Base-by-base conservation (phyloP, 2,329 filamentous ascomycete genomes). In the Claviceps sp. region DNA sequence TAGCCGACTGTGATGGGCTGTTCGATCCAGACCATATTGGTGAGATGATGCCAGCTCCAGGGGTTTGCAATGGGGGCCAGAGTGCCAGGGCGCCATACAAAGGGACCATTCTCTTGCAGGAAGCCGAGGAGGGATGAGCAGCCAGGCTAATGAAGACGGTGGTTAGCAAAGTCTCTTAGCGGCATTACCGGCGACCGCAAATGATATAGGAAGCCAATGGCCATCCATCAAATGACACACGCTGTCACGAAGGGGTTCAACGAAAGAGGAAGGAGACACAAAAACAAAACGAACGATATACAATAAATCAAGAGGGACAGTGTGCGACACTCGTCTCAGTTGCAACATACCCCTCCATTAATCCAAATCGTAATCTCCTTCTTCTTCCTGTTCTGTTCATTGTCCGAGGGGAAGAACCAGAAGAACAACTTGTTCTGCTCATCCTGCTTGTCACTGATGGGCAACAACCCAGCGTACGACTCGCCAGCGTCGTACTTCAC, bases 21-120 rank as follows among this genome's bases (percentile, higher is more conserved):
- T 59, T 87, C 85, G 8, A 86, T 74, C 78, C 82, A 93, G 46
- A 93, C 70, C 60, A 90, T 78, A 22, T 60, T 60, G 29, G 54
- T 55, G 34, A 61, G 55, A 11, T 53, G 56, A 36, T 59, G 78
- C 85, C 85, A 90, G n/a, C 77, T 77, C 69, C 83, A 89, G 0
- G 77, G 74, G 61, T 89, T 89, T 45, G 71, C 68, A 0, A 80
- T 72, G 0, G 85, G 85, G 17, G 73, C 72, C 51, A 73, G 77
- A 1, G 84, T 90, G 37, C 87, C 87, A 13, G 79, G 73, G 61
- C 84, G 78, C 83, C 83, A 87, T 5, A 76, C 52, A 59, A 88
- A 84, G 0, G 86, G 83, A 0, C 87, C 86, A 58, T 88, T 90
- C 59, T 91, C 86, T 49, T 87, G 84, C 9, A 91, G 64, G 1